Evolutionary conservation across 2,329 filamentous ascomycete genomes (phyloP), one percentile per base, ranked within the genome.

Genomic region (Colletotrichum paranaense): DNA sequence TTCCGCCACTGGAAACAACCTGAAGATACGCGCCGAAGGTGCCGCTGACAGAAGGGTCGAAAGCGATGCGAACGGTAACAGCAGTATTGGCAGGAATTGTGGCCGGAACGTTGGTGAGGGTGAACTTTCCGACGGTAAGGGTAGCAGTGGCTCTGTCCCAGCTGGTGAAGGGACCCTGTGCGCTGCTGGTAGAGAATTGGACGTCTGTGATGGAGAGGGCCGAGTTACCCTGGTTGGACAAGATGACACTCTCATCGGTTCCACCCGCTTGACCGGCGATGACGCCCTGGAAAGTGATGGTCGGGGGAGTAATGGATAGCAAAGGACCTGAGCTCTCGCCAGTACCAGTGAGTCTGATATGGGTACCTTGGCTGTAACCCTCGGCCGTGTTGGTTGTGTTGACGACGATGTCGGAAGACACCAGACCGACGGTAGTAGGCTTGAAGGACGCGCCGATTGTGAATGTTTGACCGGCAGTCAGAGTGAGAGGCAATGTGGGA

Each of bases 141-240:
- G 82, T 79, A 4, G 81, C 77, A 2, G 80, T 82, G 2, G 80
- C 81, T 0, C 80, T 80, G 22, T 79, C 81, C 72, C 83, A 84
- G 0, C 79, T 77, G 5, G 83, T 75, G 67, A 83, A 88, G 0
- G 88, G 88, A 0, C 88, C 88, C 1, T 78, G 81, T 2, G 86
- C 81, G 9, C 83, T 84, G 5, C 76, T 80, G 3, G 78, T 76
- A 0, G 88, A 88, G 77, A 85, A 88, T 30, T 81, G 75, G 19
- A 90, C 82, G 16, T 81, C 79, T 0, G 79, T 78, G 4, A 91
- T 82, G 0, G 82, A 84, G 3, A 91, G 81, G 0, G 78, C 67
- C 0, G 81, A 78, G 65, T 87, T 86, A 32, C 89, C 89, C 5
- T 84, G 78, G 74, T 91, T 91, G 72, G 80, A 81, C 52, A 90